Base-by-base conservation (phyloP, 2,329 filamentous ascomycete species). In the Talaromyces albobiverticillius region DNA sequence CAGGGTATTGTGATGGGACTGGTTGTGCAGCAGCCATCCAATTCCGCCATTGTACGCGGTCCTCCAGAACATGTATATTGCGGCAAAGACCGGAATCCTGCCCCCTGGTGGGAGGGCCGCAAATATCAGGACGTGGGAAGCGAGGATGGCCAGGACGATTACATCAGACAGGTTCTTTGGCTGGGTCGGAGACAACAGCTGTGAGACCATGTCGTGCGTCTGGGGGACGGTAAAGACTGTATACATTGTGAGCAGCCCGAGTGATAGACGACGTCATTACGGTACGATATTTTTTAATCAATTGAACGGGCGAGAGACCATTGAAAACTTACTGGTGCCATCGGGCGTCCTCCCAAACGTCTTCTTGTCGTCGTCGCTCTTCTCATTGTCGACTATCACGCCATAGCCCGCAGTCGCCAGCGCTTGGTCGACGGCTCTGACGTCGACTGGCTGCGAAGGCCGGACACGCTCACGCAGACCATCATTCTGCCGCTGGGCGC, bases 191-290 rank as follows among this genome's bases (percentile, higher is more conserved):
- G 95, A 94, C 63, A 99, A 84, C 53, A 99, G 82, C 76, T 97
- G 94, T 49, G 93, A 95, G 63, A 99, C 93, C 94, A 99, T 97
- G 76, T 99, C 94, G 79, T 96, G 91, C 54, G 94, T 99, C 59
- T 90, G 87, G 46, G 94, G 94, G 52, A 99, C 94, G 55, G 90
- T 88, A 70, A 99, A 99, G 65, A 96, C 94, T 97, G 43, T 49
- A 23, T 38, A 31, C 50, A 34, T 34, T 53, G 53, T 61, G 40
- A 62, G 59, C 60, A 65, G 61, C 51, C 59, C 45, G 53, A n/a
- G 25, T 18, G 45, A 22, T 22, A 36, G 32, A 14, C 26, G 3
- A 11, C 18, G 11, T 25, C 14, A 38, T 26, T 42, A 41, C 40
- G n/a, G n/a, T n/a, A n/a, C n/a, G n/a, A n/a, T 23, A 46, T 38